phyloP scores from a whole-genome alignment of 331 rosid species.

The Malus hybrid region DNA sequence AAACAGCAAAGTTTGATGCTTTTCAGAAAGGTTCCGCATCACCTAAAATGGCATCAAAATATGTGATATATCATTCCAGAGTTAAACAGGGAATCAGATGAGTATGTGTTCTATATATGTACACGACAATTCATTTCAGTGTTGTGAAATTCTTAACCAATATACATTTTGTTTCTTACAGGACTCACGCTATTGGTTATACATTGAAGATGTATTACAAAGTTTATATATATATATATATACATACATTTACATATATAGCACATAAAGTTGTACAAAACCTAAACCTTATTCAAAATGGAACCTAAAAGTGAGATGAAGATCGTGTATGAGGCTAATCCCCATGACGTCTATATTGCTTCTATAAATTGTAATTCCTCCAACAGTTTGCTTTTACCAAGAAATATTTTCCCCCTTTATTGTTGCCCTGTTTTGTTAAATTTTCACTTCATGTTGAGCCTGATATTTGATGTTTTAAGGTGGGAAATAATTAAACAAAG shows the following conservation, averaged over 20 bases:
- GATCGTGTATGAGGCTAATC: background rate
- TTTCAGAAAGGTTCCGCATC: conserved; percentile 69
- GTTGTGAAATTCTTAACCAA: too few species aligned
- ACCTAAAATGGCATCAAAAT: conserved; percentile 35
- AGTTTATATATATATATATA: background rate
- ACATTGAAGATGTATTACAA: background rate
- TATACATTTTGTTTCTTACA: too few species aligned
- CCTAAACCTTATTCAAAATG: background rate
- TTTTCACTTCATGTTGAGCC: background rate
- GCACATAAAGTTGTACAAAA: background rate
- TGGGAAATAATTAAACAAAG: background rate
- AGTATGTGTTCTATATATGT: too few species aligned
- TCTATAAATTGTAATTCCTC: background rate
- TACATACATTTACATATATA: too few species aligned
- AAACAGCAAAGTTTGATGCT: conserved; percentile 78
- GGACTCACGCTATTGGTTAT: background rate
- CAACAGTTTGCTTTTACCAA: background rate
- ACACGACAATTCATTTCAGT: too few species aligned
- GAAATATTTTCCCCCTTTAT: background rate
- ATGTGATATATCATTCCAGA: conserved; percentile 4
- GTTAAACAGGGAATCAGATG: background rate
- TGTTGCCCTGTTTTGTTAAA: background rate
- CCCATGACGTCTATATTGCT: background rate
- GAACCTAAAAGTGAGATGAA: background rate
- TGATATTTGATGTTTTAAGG: background rate